Base-by-base conservation (phyloP, 2,329 filamentous ascomycete genomes). In the Fusarium armeniacum region DNA sequence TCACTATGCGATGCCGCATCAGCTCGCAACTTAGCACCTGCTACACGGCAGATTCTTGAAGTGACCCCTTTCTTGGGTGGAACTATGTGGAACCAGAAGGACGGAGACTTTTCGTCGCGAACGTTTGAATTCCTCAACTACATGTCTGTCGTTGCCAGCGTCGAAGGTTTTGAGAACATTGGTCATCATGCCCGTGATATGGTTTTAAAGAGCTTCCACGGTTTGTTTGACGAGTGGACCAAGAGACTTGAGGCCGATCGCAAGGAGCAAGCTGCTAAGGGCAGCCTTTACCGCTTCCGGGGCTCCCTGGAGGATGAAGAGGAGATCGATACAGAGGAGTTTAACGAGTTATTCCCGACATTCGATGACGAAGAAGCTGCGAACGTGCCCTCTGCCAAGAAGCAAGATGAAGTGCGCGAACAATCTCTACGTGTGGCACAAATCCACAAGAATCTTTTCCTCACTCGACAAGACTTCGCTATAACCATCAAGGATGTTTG, bases 171-270 rank as follows among this genome's bases (percentile, higher is more conserved):
- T 1, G 70, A 78, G 40, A 78, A 78, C 64, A 77, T 88, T 52
- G 71, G 81, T 43, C 60, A 74, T 4, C 70, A 78, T 50, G 78
- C 84, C 15, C 85, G 88, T 26, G 82, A 86, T 30, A 79, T 85
- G 11, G 78, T 95, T 3, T 89, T 91, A 57, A 85, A 87, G 70
- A 85, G 89, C 20, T 89, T 98, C 65, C 87, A 92, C 54, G 83
- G 83, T 18, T 90, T 97, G 74, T 97, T 94, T 75, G 82, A 89
- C 18, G 86, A 94, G 52, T 99, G 95, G 94, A 92, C 89, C 71
- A 86, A 87, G 52, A 91, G 91, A 75, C 86, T 97, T 3, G 87
- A 91, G 55, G 84, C 89, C 22, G 94, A 98, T 69, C 91, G 93
- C 73, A 89, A 90, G 73, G 88, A 92, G 47, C 89, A 92, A 71